A percentile compares a stretch with the other conserved stretches of the same genome.
phyloP scores from a whole-genome alignment of 768 basidiomycete genomes.

The Agrocybe pediades region DNA sequence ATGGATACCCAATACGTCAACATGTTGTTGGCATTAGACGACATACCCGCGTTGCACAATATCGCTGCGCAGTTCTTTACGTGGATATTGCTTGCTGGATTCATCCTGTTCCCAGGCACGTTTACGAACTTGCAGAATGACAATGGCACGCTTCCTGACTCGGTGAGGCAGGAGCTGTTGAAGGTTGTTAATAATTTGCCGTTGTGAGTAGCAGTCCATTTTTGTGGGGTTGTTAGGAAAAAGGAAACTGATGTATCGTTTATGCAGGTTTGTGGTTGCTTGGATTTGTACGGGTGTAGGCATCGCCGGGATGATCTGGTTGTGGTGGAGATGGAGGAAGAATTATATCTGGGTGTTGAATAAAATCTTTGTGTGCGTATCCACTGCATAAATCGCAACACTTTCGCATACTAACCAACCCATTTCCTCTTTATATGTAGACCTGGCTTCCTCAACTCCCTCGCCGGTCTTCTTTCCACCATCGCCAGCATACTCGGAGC shows the following conservation, averaged over 20 bases:
- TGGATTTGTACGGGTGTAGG: conserved; percentile 59
- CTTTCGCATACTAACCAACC: conserved; percentile 1
- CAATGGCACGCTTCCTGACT: conserved; percentile 20
- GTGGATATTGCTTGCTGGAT: conserved; percentile 65
- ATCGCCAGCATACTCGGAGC: conserved; percentile 51
- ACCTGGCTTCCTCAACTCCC: conserved; percentile 57
- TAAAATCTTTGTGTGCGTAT: conserved; percentile 54
- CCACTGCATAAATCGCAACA: not conserved
- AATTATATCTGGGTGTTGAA: conserved; percentile 64
- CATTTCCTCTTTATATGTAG: conserved; percentile 25
- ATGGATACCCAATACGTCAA: conserved; percentile 56
- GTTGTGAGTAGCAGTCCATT: conserved; percentile 36
- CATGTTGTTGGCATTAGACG: conserved; percentile 64
- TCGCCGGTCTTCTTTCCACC: conserved; percentile 58
- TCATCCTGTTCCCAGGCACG: conserved; percentile 63
- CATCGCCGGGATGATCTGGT: conserved; percentile 52
- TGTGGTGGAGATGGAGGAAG: conserved; percentile 60
- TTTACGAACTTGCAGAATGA: conserved; percentile 49
- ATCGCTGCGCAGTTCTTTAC: conserved; percentile 58
- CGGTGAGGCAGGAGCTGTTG: conserved; percentile 32
- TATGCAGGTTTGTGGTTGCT: conserved; percentile 51
- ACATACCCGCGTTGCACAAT: conserved; percentile 51
- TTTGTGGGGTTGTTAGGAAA: not conserved
- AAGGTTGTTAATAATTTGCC: conserved; percentile 42
- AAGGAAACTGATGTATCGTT: not conserved